Conservation (phyloP, 371 early-diverging fungal species). For the Mortierella sp. region DNA sequence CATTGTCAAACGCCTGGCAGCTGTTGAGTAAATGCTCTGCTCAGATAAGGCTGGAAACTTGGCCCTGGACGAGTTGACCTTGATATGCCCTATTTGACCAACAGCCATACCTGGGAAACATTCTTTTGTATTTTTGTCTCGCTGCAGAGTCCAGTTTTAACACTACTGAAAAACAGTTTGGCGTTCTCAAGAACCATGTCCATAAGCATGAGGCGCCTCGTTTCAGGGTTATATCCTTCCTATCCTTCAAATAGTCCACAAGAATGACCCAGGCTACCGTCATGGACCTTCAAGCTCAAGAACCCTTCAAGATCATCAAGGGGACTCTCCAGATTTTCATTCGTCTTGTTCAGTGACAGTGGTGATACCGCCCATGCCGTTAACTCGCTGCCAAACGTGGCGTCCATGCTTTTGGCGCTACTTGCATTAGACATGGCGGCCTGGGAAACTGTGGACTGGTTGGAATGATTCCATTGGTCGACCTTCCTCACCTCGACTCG, state of each 20-base stretch:
- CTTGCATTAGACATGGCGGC: conserved; percentile 72
- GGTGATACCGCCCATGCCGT: conserved; percentile 83
- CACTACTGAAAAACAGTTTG: conserved; percentile 84
- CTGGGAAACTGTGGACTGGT: conserved; percentile 75
- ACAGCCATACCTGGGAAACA: conserved; percentile 79
- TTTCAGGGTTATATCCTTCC: conserved; percentile 86
- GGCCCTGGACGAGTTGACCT: conserved; percentile 93
- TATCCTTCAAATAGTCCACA: conserved; percentile 92
- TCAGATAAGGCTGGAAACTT: conserved; percentile 99
- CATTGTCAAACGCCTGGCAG: conserved; percentile 94
- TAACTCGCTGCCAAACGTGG: conserved; percentile 86
- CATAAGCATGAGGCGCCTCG: conserved; percentile 80
- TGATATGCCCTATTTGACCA: conserved; percentile 86
- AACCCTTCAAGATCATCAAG: conserved; percentile 88
- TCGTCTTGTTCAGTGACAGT: conserved; percentile 83
- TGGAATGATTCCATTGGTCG: conserved; percentile 87
- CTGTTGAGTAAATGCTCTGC: conserved; percentile 96
- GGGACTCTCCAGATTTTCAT: conserved; percentile 96
- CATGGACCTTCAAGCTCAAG: conserved; percentile 70
- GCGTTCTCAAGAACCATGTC: conserved; percentile 71
- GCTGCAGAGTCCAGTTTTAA: conserved; percentile 92
- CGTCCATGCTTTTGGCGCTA: conserved; percentile 92
- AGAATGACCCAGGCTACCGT: conserved; percentile 94
- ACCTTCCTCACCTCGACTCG: conserved; percentile 84
- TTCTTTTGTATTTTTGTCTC: conserved; percentile 86